Evolutionary conservation across 257 asterid species (phyloP).

Genomic region (Solanum virginianum): DNA sequence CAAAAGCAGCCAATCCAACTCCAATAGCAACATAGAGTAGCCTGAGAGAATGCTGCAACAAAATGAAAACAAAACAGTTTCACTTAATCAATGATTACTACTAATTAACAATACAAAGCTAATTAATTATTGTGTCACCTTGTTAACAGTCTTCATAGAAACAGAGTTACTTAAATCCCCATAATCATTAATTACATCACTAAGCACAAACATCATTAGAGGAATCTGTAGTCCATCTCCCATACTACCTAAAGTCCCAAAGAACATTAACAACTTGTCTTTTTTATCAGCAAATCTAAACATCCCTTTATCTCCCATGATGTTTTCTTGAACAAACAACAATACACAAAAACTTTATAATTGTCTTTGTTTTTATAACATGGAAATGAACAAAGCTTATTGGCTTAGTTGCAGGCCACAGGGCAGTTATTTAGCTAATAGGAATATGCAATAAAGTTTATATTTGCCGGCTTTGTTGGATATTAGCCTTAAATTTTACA

Average conservation of each 20-base stretch:
- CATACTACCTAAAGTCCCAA: constrained; percentile 70
- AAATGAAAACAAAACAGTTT: not conserved
- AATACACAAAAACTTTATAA: not conserved
- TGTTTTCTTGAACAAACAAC: not conserved
- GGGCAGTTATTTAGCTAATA: not conserved
- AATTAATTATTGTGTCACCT: constrained; percentile 21
- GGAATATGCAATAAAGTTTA: constrained; percentile 3
- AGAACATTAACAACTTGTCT: constrained; percentile 57
- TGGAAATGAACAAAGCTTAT: not conserved
- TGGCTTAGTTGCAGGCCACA: constrained; percentile 27
- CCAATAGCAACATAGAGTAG: constrained; percentile 63
- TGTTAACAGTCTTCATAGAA: constrained; percentile 27
- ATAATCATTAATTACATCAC: constrained; percentile 56
- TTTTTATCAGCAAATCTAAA: constrained; percentile 59
- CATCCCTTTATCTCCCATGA: constrained; percentile 40
- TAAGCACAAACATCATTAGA: constrained; percentile 66
- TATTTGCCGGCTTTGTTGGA: constrained; percentile 35
- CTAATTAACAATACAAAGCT: not conserved
- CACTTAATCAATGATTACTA: not conserved
- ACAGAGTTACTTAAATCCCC: constrained; percentile 21
- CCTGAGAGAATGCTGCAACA: constrained; percentile 34
- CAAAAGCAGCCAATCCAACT: constrained; percentile 68
- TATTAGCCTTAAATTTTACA: not conserved
- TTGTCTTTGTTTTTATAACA: constrained; percentile 8
- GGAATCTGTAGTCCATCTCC: constrained; percentile 94